A percentile compares a stretch with the other conserved stretches of the same genome.
These are phyloP conservation scores for Casuarina equisetifolia DNA, from an alignment of 306 rosid species.

Conservation along the genomic window DNA sequence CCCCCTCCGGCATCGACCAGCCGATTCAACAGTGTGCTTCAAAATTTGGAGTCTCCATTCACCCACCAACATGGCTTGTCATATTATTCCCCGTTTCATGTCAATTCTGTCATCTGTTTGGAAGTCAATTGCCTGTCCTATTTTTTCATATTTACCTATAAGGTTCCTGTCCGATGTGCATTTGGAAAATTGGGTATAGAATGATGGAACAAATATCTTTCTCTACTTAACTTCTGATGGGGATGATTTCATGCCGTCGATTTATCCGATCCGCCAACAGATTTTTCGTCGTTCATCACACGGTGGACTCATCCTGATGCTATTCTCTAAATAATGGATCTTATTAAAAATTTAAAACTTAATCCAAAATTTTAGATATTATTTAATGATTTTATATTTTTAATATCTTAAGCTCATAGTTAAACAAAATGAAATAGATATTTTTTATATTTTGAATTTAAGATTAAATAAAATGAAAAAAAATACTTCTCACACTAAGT, in stretches of 20 bases:
- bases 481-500: too few species aligned
- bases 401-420: too few species aligned
- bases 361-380: too few species aligned
- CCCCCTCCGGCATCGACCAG: constrained; percentile 7
- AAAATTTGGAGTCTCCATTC: background rate
- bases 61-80: constrained; percentile 15
- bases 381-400: too few species aligned
- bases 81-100: constrained; percentile 8
- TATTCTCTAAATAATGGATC: too few species aligned
- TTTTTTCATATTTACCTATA: background rate
- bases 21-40: constrained; percentile 3
- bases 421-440: too few species aligned
- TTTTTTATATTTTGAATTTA: too few species aligned
- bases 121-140: background rate
- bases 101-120: background rate
- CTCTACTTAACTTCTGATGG: background rate
- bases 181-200: background rate
- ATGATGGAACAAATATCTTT: background rate
- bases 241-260: background rate
- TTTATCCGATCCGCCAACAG: background rate
- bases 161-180: background rate
- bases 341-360: too few species aligned
- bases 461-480: too few species aligned
- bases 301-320: too few species aligned
- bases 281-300: too few species aligned